Evolutionary conservation across 2,329 filamentous ascomycete species (phyloP), one percentile per base, ranked within the genome.

Genomic region (Colletotrichum neosansevieriae): DNA sequence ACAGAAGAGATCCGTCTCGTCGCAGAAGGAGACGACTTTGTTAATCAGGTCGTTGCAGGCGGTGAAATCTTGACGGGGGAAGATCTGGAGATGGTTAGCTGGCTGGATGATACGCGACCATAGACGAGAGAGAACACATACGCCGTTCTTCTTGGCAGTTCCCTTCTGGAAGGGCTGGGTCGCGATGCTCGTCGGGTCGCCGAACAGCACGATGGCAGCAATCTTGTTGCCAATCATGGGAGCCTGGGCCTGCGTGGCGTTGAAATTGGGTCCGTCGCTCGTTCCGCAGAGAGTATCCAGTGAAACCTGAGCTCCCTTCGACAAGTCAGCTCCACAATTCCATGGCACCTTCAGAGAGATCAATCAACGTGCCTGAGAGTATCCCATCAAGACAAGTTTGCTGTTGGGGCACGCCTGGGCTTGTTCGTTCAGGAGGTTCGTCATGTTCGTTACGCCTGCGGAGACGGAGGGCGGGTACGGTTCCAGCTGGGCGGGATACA

Each of bases 371-470:
- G 75, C 79, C 76, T 83, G 81, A 2, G 81, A 83, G 67, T 81
- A 83, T 0, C 80, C 81, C 54, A 83, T 64, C 40, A 83, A 70
- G 2, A 80, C 81, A 44, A 83, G 72, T 72, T 82, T 81, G 58
- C 73, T 74, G 9, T 76, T 70, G 1, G 81, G 80, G 44, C 81
- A 83, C 5, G 72, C 71, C 40, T 73, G 62, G 63, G 73, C 70
- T 63, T 83, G 81, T 34, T 73, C 65, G 13, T 68, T 70, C 40
- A 83, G 66, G 51, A 74, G 71, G 21, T 72, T 42, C 13, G 74
- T 77, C 74, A 82, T 69, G 44, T 72, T 74, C 58, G 74, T 40
- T 34, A 76, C 74, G 32, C 81, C 81, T 3, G 74, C 73, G 29
- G 47, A 63, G 64, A 80, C 80, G 2, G 81, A 83, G 2, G 70